phyloP scores from a whole-genome alignment of 2,329 filamentous ascomycete species.

The Epichloe coenophiala region DNA sequence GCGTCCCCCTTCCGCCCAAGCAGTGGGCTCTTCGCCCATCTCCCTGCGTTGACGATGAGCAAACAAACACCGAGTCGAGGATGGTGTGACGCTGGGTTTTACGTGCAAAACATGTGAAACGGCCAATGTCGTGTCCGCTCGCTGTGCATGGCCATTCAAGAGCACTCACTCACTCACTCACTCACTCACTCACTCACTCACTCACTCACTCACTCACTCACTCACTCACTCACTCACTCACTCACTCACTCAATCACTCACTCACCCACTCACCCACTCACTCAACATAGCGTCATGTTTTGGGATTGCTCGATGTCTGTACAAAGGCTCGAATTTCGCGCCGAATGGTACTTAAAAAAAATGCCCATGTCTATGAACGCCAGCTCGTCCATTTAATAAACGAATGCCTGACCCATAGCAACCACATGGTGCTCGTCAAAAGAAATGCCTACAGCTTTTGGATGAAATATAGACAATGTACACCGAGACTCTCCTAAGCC shows the following conservation, averaged over 20 bases:
- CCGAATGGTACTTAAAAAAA: not conserved
- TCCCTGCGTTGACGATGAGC: not conserved
- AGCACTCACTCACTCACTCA: not conserved
- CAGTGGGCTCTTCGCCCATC: no score
- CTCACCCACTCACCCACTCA: not conserved
- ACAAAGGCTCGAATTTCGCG: not conserved
- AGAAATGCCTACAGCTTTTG: not conserved
- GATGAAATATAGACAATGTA: not conserved
- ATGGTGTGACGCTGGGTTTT: not conserved
- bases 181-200: no score
- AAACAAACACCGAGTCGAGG: not conserved
- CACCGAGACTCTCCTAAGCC: not conserved
- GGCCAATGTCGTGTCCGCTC: not conserved
- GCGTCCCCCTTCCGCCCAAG: no score
- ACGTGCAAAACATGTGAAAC: not conserved
- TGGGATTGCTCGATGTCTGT: not conserved
- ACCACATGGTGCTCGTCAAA: not conserved
- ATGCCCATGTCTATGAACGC: not conserved
- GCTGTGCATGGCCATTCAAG: not conserved
- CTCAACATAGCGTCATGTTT: no score
- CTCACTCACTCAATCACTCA: no score
- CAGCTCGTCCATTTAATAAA: conserved; percentile 1
- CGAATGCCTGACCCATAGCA: not conserved
- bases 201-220: not conserved
- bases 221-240: not conserved